phyloP scores from a whole-genome alignment of 768 basidiomycete species.

The Antrodiella citrinella region DNA sequence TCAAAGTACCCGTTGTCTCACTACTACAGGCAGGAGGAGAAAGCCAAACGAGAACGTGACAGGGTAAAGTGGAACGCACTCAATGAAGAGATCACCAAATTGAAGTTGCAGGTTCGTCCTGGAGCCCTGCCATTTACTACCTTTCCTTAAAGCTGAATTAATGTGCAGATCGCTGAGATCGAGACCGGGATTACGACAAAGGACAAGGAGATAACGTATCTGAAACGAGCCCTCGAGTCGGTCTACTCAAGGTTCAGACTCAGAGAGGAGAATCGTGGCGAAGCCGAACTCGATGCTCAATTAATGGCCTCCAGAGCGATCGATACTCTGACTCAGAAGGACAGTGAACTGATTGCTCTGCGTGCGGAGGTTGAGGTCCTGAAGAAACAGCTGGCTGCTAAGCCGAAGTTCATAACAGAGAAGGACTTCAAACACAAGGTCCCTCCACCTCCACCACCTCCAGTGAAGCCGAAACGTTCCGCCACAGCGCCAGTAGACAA shows the following conservation, averaged over 20 bases:
- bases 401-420: slow-evolving; percentile 47
- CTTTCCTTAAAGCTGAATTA: not conserved
- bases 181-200: slow-evolving; percentile 40
- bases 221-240: slow-evolving; percentile 82
- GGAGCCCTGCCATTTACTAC: too few species aligned
- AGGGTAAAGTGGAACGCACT: slow-evolving; percentile 62
- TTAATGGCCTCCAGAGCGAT: slow-evolving; percentile 64
- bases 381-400: slow-evolving; percentile 41
- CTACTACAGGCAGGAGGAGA: slow-evolving; percentile 46
- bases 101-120: slow-evolving; percentile 57
- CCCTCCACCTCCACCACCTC: slow-evolving; percentile 56
- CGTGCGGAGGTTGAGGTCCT: slow-evolving; percentile 40
- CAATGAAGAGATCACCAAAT: slow-evolving; percentile 64
- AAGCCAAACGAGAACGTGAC: slow-evolving; percentile 69
- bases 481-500: slow-evolving; percentile 7
- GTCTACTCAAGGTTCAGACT: slow-evolving; percentile 74
- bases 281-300: slow-evolving; percentile 54
- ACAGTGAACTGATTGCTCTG: slow-evolving; percentile 52
- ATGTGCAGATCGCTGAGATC: slow-evolving; percentile 48
- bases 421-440: slow-evolving; percentile 64
- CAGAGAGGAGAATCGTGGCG: slow-evolving; percentile 42
- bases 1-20: not conserved
- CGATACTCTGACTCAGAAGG: slow-evolving; percentile 59
- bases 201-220: slow-evolving; percentile 66
- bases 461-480: slow-evolving; percentile 27